Base-by-base conservation (phyloP, 805 yeast species). In the Spathaspora arborariae region DNA sequence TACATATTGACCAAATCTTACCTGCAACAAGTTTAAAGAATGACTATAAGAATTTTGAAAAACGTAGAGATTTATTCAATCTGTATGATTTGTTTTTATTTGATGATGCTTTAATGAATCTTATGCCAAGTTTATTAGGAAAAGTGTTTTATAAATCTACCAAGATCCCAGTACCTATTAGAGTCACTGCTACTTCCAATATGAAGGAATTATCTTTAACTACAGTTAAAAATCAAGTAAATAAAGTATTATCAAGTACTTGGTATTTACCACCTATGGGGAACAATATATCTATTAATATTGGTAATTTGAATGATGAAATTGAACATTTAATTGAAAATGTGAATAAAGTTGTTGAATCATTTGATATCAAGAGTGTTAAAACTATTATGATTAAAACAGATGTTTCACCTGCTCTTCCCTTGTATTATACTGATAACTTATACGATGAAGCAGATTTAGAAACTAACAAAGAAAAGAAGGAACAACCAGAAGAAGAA, bases 21-120 rank as follows among this genome's bases (percentile, higher is more conserved):
- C 78, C 94, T 5, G 84, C 84, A 46, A 74, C 80, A 40, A 85
- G 89, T 55, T 74, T 94, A 52, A 88, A 88, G 64, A 87, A 90
- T 27, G 85, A 84, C 50, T 92, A 82, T 75, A 89, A 89, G 69
- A 80, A 88, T n/a, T 94, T 72, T 58, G 97, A 94, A 66, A 84
- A 90, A 49, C 83, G 90, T 64, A 82, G 97, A 63, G 84, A 82
- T 51, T 79, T 94, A 50, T 66, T 76, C 38, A 63, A 74, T 13
- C 82, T 80, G 48, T 87, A 79, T 61, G 96, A 90, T 57, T 54
- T 89, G 50, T 88, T 94, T 64, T 62, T 94, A 38, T 84, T 88
- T 45, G 99, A 94, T 67, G 96, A 90, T 51, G 82, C 84, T 33
- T 72, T 92, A 40, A 74, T 89, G 45, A 81, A 90, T 22, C 73